Conservation (phyloP, 139 green algal species). For the Ostreobium quekettii region DNA sequence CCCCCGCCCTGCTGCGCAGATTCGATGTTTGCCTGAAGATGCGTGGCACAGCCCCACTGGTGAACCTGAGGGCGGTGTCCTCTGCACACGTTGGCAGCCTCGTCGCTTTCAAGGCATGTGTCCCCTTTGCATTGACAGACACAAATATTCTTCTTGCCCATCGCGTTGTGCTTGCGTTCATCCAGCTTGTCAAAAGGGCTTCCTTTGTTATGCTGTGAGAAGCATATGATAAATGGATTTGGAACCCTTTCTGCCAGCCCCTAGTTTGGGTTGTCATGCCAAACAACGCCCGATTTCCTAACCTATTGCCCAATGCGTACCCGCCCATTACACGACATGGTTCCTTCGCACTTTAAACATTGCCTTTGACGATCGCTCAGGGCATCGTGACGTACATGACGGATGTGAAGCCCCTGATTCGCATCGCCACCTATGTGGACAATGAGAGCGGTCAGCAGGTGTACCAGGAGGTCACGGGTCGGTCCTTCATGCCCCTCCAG, state of each 20-base stretch:
- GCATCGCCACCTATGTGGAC: conserved; percentile 92
- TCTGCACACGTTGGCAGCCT: conserved; percentile 77
- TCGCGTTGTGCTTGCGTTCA: background rate
- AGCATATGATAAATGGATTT: background rate
- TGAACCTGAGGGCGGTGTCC: conserved; percentile 56
- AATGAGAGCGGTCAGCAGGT: conserved; percentile 77
- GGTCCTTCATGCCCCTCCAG: conserved; percentile 72
- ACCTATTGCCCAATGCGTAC: background rate
- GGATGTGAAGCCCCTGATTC: conserved; percentile 87
- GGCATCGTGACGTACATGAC: conserved; percentile 85
- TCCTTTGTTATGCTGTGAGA: background rate
- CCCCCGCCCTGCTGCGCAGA: conserved; percentile 64
- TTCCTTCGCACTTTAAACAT: background rate
- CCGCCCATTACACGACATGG: background rate
- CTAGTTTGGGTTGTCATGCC: background rate
- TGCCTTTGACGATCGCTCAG: conserved; percentile 27
- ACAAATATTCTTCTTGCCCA: background rate
- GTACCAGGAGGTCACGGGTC: conserved; percentile 82
- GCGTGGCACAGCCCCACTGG: conserved; percentile 15
- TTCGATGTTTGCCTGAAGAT: conserved; percentile 77
- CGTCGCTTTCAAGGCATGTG: conserved; percentile 62
- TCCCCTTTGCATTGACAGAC: background rate
- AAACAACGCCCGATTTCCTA: no score
- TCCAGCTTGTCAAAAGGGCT: background rate
- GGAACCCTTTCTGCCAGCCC: background rate